A percentile compares a stretch with the other conserved stretches of the same genome.
Conservation (phyloP, 2,329 filamentous ascomycete genomes). For the Botrytis byssoidea region DNA sequence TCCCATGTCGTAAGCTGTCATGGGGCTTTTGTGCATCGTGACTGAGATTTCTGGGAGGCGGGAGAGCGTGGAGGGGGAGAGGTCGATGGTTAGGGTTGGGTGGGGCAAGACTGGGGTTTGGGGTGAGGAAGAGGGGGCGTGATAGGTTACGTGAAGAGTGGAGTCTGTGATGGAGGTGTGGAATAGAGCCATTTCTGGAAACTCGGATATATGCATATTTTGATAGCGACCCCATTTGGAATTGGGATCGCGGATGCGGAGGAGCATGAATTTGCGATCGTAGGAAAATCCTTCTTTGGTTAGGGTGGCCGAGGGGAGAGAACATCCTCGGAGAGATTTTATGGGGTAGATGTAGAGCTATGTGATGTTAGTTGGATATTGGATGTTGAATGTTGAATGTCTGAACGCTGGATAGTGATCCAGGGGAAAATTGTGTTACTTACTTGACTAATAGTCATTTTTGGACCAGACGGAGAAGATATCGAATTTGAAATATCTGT, state of each 20-base stretch:
- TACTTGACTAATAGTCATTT: constrained; percentile 20
- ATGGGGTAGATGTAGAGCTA: constrained; percentile 72
- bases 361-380: background rate
- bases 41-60: constrained; percentile 51
- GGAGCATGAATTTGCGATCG: constrained; percentile 71
- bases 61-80: constrained; percentile 49
- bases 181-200: constrained; percentile 64
- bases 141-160: constrained; percentile 46
- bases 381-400: too few relatives aligned
- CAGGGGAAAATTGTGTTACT: too few relatives aligned
- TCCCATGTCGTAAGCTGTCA: constrained; percentile 63
- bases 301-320: constrained; percentile 53
- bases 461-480: background rate
- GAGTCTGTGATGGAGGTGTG: constrained; percentile 51
- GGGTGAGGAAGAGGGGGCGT: constrained; percentile 28
- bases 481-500: background rate
- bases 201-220: constrained; percentile 59
- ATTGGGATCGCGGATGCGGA: constrained; percentile 46
- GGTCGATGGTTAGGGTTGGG: constrained; percentile 51
- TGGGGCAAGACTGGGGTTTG: constrained; percentile 16
- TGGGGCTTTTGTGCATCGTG: constrained; percentile 58
- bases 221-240: constrained; percentile 42
- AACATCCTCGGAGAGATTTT: constrained; percentile 66
- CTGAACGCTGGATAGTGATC: too few relatives aligned
- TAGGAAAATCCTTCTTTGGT: constrained; percentile 61